These are phyloP conservation scores for Fusarium nodosum DNA, from an alignment of 2,329 filamentous ascomycete genomes.

Conservation along the genomic window DNA sequence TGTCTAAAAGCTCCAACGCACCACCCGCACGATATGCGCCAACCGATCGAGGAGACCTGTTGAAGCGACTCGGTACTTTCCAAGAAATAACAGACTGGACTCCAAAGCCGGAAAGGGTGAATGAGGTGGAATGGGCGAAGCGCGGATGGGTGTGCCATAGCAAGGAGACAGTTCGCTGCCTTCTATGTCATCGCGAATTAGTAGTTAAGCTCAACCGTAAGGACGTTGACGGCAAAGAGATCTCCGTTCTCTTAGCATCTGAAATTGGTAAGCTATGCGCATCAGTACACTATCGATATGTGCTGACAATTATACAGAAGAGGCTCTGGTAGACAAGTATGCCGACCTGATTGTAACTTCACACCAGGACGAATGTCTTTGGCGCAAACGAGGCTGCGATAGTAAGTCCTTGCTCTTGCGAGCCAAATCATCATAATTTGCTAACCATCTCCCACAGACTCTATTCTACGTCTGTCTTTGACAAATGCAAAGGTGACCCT, in stretches of 20 bases:
- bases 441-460: constrained; percentile 59
- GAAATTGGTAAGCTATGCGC: constrained; percentile 64
- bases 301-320: constrained; percentile 57
- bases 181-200: constrained; percentile 85
- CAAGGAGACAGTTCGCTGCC: constrained; percentile 86
- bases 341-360: constrained; percentile 77
- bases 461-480: constrained; percentile 72
- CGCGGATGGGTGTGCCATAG: constrained; percentile 89
- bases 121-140: constrained; percentile 95
- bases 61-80: constrained; percentile 86
- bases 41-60: constrained; percentile 84
- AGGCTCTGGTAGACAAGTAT: constrained; percentile 83
- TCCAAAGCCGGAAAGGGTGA: constrained; percentile 88
- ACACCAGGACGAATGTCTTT: constrained; percentile 86
- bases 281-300: neutral
- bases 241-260: constrained; percentile 67
- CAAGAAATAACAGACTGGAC: constrained; percentile 93
- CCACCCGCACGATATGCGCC: constrained; percentile 80
- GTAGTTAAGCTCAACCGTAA: constrained; percentile 81
- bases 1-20: constrained; percentile 42
- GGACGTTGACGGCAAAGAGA: constrained; percentile 68
- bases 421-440: constrained; percentile 37
- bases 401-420: constrained; percentile 61
- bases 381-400: constrained; percentile 90
- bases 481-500: constrained; percentile 72